These are phyloP conservation scores for Porodaedalea pini DNA, from an alignment of 1,284 basidiomycete genomes.

Conservation along the genomic window DNA sequence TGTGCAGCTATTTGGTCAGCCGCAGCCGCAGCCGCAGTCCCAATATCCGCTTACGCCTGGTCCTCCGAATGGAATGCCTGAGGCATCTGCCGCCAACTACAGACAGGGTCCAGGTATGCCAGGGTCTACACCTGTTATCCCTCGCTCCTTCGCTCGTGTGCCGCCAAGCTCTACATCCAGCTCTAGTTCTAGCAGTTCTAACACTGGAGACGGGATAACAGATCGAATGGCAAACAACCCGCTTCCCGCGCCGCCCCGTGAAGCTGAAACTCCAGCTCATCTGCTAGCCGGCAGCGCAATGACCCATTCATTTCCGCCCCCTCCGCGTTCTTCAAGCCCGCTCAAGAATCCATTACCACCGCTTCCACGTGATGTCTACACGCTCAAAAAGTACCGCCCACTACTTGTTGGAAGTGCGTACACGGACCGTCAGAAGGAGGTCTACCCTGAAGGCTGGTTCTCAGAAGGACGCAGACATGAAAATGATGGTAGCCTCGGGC, in stretches of 20 bases:
- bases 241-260: slow-evolving; percentile 15
- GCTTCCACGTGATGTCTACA: slow-evolving; percentile 17
- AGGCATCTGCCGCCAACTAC: neutral
- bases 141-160: neutral
- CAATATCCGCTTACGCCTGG: neutral
- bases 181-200: neutral
- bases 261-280: slow-evolving; percentile 10
- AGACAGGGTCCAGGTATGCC: neutral
- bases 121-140: neutral
- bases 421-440: slow-evolving; percentile 6
- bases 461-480: slow-evolving; percentile 2
- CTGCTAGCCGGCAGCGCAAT: slow-evolving; percentile 16
- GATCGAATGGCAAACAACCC: slow-evolving; percentile 14
- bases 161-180: neutral
- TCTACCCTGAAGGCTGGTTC: slow-evolving; percentile 18
- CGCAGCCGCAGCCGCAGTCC: neutral
- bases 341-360: slow-evolving; percentile 17
- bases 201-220: neutral
- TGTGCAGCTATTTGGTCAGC: neutral
- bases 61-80: neutral
- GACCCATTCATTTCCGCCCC: neutral
- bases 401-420: slow-evolving; percentile 15
- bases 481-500: slow-evolving; percentile 8
- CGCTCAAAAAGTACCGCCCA: slow-evolving; percentile 9
- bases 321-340: neutral